phyloP scores from a whole-genome alignment of 805 yeast genomes.

The Wickerhamiella slavikovae region DNA sequence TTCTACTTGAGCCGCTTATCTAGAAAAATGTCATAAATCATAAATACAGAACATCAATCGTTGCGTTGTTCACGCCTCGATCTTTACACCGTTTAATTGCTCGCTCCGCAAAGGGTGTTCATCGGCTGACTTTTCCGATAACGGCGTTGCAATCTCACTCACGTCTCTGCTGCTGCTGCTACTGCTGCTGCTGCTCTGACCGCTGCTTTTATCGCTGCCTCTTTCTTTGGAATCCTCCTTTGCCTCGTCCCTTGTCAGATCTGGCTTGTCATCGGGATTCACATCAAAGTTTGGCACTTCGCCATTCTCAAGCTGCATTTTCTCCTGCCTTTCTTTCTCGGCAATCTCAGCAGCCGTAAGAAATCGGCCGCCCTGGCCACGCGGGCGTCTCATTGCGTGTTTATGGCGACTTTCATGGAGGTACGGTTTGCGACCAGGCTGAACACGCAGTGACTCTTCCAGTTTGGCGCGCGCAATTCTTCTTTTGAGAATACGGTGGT shows the following conservation, averaged over 20 bases:
- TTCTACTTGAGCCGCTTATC: too few relatives aligned
- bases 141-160: too few relatives aligned
- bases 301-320: constrained; percentile 5
- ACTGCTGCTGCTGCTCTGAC: too few relatives aligned
- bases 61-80: too few relatives aligned
- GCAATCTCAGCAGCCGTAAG: constrained; percentile 77
- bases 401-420: constrained; percentile 93
- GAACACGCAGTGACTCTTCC: constrained; percentile 72
- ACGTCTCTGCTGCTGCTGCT: too few relatives aligned
- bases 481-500: constrained; percentile 82
- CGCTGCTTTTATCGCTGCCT: background rate
- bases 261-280: background rate
- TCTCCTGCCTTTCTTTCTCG: constrained; percentile 28
- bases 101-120: too few relatives aligned
- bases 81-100: too few relatives aligned
- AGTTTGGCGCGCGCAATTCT: constrained; percentile 83
- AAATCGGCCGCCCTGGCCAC: constrained; percentile 97
- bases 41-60: too few relatives aligned
- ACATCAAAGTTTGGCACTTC: background rate
- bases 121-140: too few relatives aligned
- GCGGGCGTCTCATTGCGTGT: constrained; percentile 97
- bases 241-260: background rate
- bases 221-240: background rate
- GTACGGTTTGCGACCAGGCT: constrained; percentile 82
- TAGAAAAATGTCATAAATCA: too few relatives aligned